A percentile compares a stretch with the other conserved stretches of the same genome.
Conservation (phyloP, 2,329 filamentous ascomycete genomes). For the Didymella lethalis region DNA sequence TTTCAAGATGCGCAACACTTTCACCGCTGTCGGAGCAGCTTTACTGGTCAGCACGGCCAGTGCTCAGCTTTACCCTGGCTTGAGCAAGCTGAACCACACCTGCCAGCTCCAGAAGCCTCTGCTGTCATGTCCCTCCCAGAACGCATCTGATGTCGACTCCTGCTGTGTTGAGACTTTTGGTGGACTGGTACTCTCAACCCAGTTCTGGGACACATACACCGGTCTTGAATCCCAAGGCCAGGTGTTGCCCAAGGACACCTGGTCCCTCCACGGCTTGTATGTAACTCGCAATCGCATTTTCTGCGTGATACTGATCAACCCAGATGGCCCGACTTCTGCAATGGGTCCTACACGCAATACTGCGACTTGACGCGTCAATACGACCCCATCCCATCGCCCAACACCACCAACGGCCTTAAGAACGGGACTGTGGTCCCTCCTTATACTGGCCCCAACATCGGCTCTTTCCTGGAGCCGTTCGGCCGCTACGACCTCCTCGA, state of each 20-base stretch:
- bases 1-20: conserved; percentile 34
- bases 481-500: conserved; percentile 67
- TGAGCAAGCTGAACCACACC: conserved; percentile 64
- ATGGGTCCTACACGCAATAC: conserved; percentile 66
- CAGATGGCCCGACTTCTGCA: conserved; percentile 50
- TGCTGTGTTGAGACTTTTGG: conserved; percentile 73
- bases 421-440: conserved; percentile 62
- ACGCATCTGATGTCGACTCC: conserved; percentile 59
- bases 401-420: conserved; percentile 66
- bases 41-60: conserved; percentile 32
- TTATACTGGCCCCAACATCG: conserved; percentile 66
- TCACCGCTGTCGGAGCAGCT: conserved; percentile 27
- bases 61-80: conserved; percentile 56
- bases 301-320: not conserved
- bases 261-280: conserved; percentile 64
- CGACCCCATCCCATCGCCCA: conserved; percentile 67
- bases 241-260: conserved; percentile 64
- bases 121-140: conserved; percentile 45
- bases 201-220: conserved; percentile 72
- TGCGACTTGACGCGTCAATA: conserved; percentile 72
- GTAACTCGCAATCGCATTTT: not conserved
- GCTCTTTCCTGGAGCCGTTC: conserved; percentile 65
- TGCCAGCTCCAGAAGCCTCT: conserved; percentile 56
- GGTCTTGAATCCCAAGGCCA: conserved; percentile 66
- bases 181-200: conserved; percentile 67